phyloP scores from a whole-genome alignment of 2,329 filamentous ascomycete genomes.

The Leptodontidium sp. region DNA sequence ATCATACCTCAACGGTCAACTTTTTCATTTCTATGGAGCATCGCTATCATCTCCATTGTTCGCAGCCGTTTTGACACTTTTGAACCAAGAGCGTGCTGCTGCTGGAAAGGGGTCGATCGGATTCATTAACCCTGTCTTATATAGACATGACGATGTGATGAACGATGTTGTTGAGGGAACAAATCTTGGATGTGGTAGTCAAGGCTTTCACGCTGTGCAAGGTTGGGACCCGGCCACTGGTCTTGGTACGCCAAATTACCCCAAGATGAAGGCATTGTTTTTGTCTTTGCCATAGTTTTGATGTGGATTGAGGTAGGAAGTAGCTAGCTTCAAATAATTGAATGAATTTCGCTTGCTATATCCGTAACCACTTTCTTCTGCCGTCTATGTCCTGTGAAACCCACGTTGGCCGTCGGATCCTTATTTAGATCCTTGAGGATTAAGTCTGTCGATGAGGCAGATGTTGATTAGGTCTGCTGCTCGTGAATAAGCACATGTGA shows the following conservation, averaged over 20 bases:
- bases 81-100: constrained; percentile 53
- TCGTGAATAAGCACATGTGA: too few species aligned
- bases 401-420: too few species aligned
- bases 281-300: constrained; percentile 37
- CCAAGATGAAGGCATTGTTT: constrained; percentile 41
- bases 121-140: constrained; percentile 53
- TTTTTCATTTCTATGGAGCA: constrained; percentile 33
- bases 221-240: constrained; percentile 44
- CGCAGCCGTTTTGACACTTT: constrained; percentile 38
- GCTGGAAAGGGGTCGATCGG: constrained; percentile 52
- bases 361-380: too few species aligned
- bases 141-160: constrained; percentile 41
- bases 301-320: background rate
- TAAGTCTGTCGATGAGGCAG: too few species aligned
- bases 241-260: constrained; percentile 42
- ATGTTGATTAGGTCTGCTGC: too few species aligned
- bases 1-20: constrained; percentile 23
- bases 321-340: background rate
- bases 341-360: too few species aligned
- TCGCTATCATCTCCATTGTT: constrained; percentile 37
- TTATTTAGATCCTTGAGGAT: too few species aligned
- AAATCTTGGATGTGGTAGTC: constrained; percentile 44
- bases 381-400: too few species aligned
- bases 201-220: constrained; percentile 48
- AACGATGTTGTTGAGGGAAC: constrained; percentile 47